phyloP scores from a whole-genome alignment of 2,329 filamentous ascomycete species.

The Curvularia sp. region DNA sequence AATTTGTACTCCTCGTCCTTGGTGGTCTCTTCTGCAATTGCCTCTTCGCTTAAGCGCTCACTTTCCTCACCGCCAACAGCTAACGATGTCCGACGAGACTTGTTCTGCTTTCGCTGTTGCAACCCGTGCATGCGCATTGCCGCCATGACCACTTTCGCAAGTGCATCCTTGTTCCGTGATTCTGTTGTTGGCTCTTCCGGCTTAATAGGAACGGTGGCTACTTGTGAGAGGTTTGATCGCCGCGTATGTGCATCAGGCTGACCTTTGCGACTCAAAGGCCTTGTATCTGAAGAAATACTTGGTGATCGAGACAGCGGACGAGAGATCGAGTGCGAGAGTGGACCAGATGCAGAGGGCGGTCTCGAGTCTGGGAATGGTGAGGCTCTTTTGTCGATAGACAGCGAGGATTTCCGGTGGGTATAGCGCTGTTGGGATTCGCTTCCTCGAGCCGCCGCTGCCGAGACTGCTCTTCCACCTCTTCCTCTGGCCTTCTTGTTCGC shows the following conservation, averaged over 20 bases:
- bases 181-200: conserved; percentile 48
- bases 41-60: conserved; percentile 28
- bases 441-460: conserved; percentile 52
- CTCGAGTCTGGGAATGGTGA: conserved; percentile 32
- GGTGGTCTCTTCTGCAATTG: conserved; percentile 39
- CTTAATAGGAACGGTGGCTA: conserved; percentile 42
- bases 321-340: conserved; percentile 32
- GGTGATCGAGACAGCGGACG: conserved; percentile 43
- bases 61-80: conserved; percentile 25
- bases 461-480: conserved; percentile 54
- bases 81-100: conserved; percentile 35
- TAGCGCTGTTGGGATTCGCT: conserved; percentile 37
- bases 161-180: conserved; percentile 58
- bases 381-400: conserved; percentile 40
- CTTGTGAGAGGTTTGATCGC: conserved; percentile 45
- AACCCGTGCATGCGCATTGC: conserved; percentile 62
- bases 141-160: conserved; percentile 60
- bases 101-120: conserved; percentile 53
- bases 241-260: conserved; percentile 33
- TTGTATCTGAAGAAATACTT: conserved; percentile 43
- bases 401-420: conserved; percentile 42
- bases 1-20: conserved; percentile 61
- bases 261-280: conserved; percentile 44
- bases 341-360: conserved; percentile 35
- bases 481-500: conserved; percentile 53